Evolutionary conservation across 2,329 filamentous ascomycete species (phyloP).

Genomic region (Aaosphaeria pasadenensis): DNA sequence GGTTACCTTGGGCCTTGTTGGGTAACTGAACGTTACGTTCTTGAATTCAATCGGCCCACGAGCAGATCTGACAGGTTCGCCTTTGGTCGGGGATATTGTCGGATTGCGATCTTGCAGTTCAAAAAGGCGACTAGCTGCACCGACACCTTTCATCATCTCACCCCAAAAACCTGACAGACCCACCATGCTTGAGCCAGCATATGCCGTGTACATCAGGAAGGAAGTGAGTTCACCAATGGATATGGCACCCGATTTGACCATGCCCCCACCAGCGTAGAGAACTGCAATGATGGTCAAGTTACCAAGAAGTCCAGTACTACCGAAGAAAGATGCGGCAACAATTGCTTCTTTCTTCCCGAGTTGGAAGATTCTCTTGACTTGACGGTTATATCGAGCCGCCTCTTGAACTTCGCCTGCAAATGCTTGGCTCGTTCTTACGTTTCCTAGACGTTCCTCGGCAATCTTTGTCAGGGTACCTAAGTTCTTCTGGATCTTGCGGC

Average conservation of each 20-base stretch:
- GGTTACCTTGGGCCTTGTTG: slow-evolving; percentile 82
- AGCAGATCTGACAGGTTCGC: slow-evolving; percentile 74
- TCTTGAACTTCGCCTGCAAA: slow-evolving; percentile 93
- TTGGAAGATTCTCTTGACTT: slow-evolving; percentile 87
- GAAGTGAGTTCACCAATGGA: slow-evolving; percentile 89
- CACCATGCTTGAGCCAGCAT: slow-evolving; percentile 80
- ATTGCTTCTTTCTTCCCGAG: slow-evolving; percentile 84
- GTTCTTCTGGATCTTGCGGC: slow-evolving; percentile 89
- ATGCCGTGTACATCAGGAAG: slow-evolving; percentile 98
- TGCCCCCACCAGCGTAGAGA: slow-evolving; percentile 83
- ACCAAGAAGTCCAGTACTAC: slow-evolving; percentile 80
- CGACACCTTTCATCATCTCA: slow-evolving; percentile 98
- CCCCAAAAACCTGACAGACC: slow-evolving; percentile 95
- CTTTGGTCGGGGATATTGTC: slow-evolving; percentile 82
- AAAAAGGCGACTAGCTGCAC: slow-evolving; percentile 92
- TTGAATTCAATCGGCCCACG: slow-evolving; percentile 86
- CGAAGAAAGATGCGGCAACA: slow-evolving; percentile 88
- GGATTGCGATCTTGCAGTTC: slow-evolving; percentile 90
- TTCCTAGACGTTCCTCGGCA: slow-evolving; percentile 94
- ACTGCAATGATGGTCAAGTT: slow-evolving; percentile 95
- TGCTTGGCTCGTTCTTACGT: slow-evolving; percentile 93
- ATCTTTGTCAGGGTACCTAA: slow-evolving; percentile 93
- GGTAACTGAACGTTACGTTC: slow-evolving; percentile 85
- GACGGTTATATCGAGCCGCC: slow-evolving; percentile 84
- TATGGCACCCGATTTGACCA: slow-evolving; percentile 83